Base-by-base conservation (phyloP, 1,284 basidiomycete species). In the Cutaneotrichosporon cavernicola region DNA sequence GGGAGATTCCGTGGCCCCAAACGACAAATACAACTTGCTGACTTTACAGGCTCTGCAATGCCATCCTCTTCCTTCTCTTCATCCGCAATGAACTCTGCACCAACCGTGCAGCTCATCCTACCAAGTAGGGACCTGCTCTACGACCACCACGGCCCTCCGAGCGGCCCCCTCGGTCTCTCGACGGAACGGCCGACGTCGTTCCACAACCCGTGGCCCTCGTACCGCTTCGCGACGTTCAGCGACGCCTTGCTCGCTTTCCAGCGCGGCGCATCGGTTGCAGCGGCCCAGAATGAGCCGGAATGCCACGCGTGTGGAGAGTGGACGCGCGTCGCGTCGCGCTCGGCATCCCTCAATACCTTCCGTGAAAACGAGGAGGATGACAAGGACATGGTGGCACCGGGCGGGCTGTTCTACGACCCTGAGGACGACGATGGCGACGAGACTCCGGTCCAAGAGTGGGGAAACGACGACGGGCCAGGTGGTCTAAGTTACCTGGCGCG, bases 141-240 rank as follows among this genome's bases (percentile, higher is more conserved):
- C 62, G 62, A 58, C 36, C 62, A 63, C 58, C 62, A 63, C 46
- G 62, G 62, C 34, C 50, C 57, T 18, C 18, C 43, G 1, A 47
- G 14, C 16, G 38, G 26, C 43, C 32, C 43, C 6, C 56, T 64
- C 46, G 47, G 55, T 34, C 63, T 64, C 10, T 38, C 49, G 46
- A 38, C 26, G 16, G 40, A 46, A n/a, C 69, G 69, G 22, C 72
- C 76, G 7, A 64, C 62, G 13, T 74, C 73, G 61, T 81, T 80
- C 64, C 66, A 71, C 61, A 81, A 81, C 65, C 80, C 80, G 0
- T 81, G 80, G 80, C 74, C 74, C 49, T 78, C 76, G 9, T 81
- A 77, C 65, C 71, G 77, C 13, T 63, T 72, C 2, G 71, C 76
- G 3, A 70, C 72, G 0, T 59, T 76, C 30, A 61, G 50, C 7